These are phyloP conservation scores for Ophiostoma pallidulum DNA, from an alignment of 2,329 filamentous ascomycete genomes.

Conservation along the genomic window DNA sequence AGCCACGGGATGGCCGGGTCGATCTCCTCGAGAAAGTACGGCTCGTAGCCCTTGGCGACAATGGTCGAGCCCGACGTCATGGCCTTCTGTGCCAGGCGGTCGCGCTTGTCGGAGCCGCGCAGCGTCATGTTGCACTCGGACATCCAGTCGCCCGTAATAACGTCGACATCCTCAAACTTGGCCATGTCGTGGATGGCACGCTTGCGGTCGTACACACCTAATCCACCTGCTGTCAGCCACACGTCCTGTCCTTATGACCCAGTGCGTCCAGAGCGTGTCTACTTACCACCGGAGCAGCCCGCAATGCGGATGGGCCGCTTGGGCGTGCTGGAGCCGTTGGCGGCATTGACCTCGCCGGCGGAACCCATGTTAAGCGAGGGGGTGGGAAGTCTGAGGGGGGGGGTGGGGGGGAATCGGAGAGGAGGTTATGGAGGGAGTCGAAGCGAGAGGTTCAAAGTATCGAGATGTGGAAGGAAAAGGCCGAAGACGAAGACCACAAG, in stretches of 20 bases:
- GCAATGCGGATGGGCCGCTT: slow-evolving; percentile 23
- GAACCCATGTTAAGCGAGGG: slow-evolving; percentile 9
- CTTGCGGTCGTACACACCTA: slow-evolving; percentile 33
- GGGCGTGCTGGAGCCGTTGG: slow-evolving; percentile 9
- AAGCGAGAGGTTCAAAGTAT: too few species aligned
- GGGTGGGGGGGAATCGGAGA: not conserved
- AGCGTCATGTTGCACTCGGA: slow-evolving; percentile 24
- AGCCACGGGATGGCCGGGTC: slow-evolving; percentile 23
- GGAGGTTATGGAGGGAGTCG: too few species aligned
- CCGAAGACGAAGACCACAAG: too few species aligned
- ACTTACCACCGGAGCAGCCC: slow-evolving; percentile 21
- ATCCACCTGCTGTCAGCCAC: too few species aligned
- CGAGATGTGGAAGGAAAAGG: too few species aligned
- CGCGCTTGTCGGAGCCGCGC: slow-evolving; percentile 22
- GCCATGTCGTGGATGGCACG: slow-evolving; percentile 29
- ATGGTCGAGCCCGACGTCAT: slow-evolving; percentile 19
- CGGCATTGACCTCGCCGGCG: slow-evolving; percentile 4
- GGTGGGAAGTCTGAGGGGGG: not conserved
- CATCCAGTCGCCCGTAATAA: slow-evolving; percentile 27
- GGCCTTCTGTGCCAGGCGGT: slow-evolving; percentile 18
- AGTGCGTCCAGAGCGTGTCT: too few species aligned
- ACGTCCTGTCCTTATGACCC: too few species aligned
- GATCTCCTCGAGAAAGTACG: slow-evolving; percentile 25
- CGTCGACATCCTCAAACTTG: slow-evolving; percentile 23
- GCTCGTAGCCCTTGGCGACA: slow-evolving; percentile 25